These are phyloP conservation scores for Cryptococcus sp. DNA, from an alignment of 1,284 basidiomycete species.

Conservation along the genomic window DNA sequence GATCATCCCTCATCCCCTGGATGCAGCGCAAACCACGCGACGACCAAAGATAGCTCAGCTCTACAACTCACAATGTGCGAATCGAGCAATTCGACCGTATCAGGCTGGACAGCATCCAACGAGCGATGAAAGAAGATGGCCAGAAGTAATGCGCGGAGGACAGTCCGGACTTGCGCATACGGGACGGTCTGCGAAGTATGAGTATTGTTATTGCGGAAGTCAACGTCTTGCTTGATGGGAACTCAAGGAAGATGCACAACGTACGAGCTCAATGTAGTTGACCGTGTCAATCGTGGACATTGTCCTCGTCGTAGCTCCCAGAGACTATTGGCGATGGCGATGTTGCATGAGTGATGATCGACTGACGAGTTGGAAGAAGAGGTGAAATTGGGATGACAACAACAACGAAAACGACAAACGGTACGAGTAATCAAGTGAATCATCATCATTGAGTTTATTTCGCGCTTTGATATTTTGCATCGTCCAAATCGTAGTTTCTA, in stretches of 20 bases:
- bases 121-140: slow-evolving; percentile 48
- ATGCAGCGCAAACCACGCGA: not conserved
- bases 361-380: not conserved
- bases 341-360: not conserved
- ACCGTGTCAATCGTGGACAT: slow-evolving; percentile 13
- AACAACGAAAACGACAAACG: too few relatives aligned
- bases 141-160: slow-evolving; percentile 36
- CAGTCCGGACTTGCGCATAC: slow-evolving; percentile 28
- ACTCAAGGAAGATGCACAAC: slow-evolving; percentile 1
- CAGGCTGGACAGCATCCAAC: slow-evolving; percentile 40
- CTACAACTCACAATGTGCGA: slow-evolving; percentile 37
- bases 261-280: slow-evolving; percentile 20
- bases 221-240: not conserved
- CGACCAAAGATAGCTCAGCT: not conserved
- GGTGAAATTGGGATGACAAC: too few relatives aligned
- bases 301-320: not conserved
- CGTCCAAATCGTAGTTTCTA: too few relatives aligned
- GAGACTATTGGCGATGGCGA: too few relatives aligned
- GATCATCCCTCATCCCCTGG: not conserved
- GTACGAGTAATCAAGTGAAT: too few relatives aligned
- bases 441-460: too few relatives aligned
- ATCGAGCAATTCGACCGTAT: slow-evolving; percentile 42
- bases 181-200: slow-evolving; percentile 29
- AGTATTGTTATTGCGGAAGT: not conserved
- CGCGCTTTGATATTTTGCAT: too few relatives aligned